These are phyloP conservation scores for Tetracladium marchalianum DNA, from an alignment of 495 filamentous ascomycete genomes.

Conservation along the genomic window DNA sequence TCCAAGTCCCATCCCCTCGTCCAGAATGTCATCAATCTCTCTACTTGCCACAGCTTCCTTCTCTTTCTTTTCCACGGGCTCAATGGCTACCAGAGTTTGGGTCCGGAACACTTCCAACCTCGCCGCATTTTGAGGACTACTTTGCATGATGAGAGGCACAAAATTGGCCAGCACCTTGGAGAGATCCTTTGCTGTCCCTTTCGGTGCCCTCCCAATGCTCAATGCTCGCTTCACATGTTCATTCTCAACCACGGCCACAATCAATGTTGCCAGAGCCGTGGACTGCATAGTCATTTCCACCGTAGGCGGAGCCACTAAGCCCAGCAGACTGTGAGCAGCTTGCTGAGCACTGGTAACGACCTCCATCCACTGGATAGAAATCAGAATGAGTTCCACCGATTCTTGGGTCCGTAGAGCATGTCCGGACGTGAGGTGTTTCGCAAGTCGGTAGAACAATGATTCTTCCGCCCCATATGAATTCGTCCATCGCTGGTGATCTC, in stretches of 20 bases:
- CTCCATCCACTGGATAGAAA: slow-evolving; percentile 28
- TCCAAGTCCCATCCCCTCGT: slow-evolving; percentile 36
- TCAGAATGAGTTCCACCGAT: slow-evolving; percentile 18
- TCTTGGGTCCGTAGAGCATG: slow-evolving; percentile 22
- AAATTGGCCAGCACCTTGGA: slow-evolving; percentile 39
- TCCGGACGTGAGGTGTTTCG: slow-evolving; percentile 32
- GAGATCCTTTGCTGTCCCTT: slow-evolving; percentile 38
- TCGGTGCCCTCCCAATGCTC: slow-evolving; percentile 26
- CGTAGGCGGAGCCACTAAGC: slow-evolving; percentile 22
- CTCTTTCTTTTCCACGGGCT: slow-evolving; percentile 35
- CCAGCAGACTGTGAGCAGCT: slow-evolving; percentile 22
- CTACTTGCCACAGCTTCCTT: slow-evolving; percentile 24
- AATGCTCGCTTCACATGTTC: slow-evolving; percentile 34
- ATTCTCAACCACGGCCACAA: slow-evolving; percentile 40
- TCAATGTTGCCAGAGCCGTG: slow-evolving; percentile 43
- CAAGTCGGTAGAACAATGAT: slow-evolving; percentile 40
- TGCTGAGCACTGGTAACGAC: slow-evolving; percentile 18
- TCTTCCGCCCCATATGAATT: slow-evolving; percentile 39
- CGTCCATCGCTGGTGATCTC: slow-evolving; percentile 28
- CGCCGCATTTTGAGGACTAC: slow-evolving; percentile 35
- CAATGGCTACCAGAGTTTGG: slow-evolving; percentile 33
- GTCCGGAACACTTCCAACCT: slow-evolving; percentile 43
- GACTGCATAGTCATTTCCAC: slow-evolving; percentile 30
- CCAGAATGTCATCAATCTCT: slow-evolving; percentile 40
- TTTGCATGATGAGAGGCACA: slow-evolving; percentile 40